These are phyloP conservation scores for Wallacemonas rigidus DNA, from an alignment of 208 protist species.

Conservation along the genomic window DNA sequence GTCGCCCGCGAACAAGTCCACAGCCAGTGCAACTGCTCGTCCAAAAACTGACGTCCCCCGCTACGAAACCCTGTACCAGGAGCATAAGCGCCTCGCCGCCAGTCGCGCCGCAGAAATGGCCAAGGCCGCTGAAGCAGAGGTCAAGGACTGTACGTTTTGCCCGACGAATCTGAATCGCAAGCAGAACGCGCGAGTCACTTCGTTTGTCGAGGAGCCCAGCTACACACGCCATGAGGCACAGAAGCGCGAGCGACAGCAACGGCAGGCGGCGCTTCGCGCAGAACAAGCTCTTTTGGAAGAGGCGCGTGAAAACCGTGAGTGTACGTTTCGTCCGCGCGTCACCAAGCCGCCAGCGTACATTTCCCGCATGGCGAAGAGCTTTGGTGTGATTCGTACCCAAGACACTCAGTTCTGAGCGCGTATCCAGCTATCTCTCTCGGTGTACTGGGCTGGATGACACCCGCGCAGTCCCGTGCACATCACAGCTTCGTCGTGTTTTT, in stretches of 20 bases:
- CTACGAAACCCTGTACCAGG: conserved; percentile 38
- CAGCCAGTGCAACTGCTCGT: conserved; percentile 6
- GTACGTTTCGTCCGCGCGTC: conserved; percentile 71
- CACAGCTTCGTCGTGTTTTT: not conserved
- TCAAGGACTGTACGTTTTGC: conserved; percentile 42
- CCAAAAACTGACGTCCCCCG: conserved; percentile 19
- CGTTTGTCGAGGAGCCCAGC: conserved; percentile 52
- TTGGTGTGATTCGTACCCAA: conserved; percentile 64
- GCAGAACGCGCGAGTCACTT: conserved; percentile 47
- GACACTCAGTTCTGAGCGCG: conserved; percentile 41
- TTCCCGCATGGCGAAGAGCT: conserved; percentile 68
- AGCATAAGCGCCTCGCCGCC: conserved; percentile 29
- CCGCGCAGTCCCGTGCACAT: too few species aligned
- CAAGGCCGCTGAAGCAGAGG: conserved; percentile 37
- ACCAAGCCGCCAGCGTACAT: conserved; percentile 74
- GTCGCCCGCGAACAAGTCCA: conserved; percentile 16
- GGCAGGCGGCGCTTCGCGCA: conserved; percentile 32
- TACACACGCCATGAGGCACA: conserved; percentile 42
- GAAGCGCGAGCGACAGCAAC: conserved; percentile 14
- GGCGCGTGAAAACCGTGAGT: conserved; percentile 27
- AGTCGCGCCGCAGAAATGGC: conserved; percentile 30
- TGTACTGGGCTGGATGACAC: too few species aligned
- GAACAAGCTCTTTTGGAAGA: conserved; percentile 32
- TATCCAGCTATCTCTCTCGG: not conserved
- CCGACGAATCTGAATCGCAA: conserved; percentile 45